Conservation (phyloP, 768 basidiomycete species). For the Clathrus columnatus region DNA sequence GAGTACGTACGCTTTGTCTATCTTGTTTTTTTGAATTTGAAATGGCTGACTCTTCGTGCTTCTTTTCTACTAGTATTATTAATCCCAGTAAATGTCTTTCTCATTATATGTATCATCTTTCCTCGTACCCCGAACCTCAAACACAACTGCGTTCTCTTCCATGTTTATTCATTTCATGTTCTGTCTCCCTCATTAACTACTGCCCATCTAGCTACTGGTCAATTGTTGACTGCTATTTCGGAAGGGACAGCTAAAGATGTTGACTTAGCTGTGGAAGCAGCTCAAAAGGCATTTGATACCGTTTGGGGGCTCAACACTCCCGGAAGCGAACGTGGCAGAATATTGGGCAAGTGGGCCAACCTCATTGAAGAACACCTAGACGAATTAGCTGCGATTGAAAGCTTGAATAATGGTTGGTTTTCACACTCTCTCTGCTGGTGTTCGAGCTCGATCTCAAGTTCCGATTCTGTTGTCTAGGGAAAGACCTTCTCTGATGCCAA, state of each 20-base stretch:
- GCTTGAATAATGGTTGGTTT: conserved; percentile 52
- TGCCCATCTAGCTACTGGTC: conserved; percentile 44
- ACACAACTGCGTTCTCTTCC: no score
- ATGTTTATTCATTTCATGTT: background rate
- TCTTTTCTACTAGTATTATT: conserved; percentile 34
- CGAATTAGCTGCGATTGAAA: conserved; percentile 64
- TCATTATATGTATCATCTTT: background rate
- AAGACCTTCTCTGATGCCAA: conserved; percentile 46
- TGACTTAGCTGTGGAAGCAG: conserved; percentile 63
- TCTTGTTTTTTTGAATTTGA: background rate
- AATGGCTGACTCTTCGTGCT: conserved; percentile 1
- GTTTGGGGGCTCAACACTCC: conserved; percentile 58
- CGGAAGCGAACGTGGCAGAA: conserved; percentile 40
- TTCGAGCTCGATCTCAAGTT: background rate
- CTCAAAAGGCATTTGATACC: conserved; percentile 52
- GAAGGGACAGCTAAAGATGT: conserved; percentile 62
- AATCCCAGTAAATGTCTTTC: conserved; percentile 38
- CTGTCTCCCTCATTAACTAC: conserved; percentile 13
- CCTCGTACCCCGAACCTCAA: no score
- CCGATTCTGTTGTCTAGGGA: conserved; percentile 34
- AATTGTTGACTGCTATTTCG: conserved; percentile 46
- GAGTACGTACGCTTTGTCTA: conserved; percentile 38
- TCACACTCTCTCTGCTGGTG: background rate
- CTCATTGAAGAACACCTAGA: conserved; percentile 54
- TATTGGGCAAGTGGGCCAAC: conserved; percentile 54